Percentiles rank a stretch among this genome's conserved stretches.
phyloP scores from a whole-genome alignment of 495 filamentous ascomycete genomes.

The Aspergillus cavernicola region DNA sequence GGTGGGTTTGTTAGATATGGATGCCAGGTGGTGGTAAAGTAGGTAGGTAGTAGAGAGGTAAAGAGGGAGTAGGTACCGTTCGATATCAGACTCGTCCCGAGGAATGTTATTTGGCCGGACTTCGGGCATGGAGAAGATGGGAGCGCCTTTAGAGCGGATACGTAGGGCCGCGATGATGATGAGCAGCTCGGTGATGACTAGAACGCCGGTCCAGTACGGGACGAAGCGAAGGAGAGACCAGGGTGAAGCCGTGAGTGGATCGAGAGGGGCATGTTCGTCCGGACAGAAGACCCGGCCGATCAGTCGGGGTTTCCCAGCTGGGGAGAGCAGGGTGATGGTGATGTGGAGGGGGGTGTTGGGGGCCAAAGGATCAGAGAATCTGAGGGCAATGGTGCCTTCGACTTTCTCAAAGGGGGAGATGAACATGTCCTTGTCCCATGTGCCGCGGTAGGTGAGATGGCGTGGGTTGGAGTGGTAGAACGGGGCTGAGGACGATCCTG shows the following conservation, averaged over 20 bases:
- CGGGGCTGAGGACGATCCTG: neutral
- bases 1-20: neutral
- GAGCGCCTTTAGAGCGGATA: neutral
- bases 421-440: constrained; percentile 19
- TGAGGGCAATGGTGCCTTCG: constrained; percentile 11
- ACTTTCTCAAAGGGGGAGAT: constrained; percentile 25
- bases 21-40: too few species aligned
- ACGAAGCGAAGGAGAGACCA: constrained; percentile 1
- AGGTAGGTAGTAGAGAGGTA: too few species aligned
- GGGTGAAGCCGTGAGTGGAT: neutral
- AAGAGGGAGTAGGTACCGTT: constrained; percentile 5
- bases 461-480: constrained; percentile 14
- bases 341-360: neutral
- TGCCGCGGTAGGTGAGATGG: constrained; percentile 15
- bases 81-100: neutral
- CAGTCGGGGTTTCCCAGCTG: neutral
- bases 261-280: neutral
- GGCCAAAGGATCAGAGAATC: neutral
- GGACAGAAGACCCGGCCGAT: constrained; percentile 6
- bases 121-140: constrained; percentile 2
- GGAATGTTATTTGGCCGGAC: constrained; percentile 1
- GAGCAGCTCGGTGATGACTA: constrained; percentile 1
- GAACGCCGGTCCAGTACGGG: constrained; percentile 3
- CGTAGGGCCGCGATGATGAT: neutral
- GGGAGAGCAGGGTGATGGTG: neutral